These are phyloP conservation scores for Melampsora americana DNA, from an alignment of 1,284 basidiomycete genomes.

Conservation along the genomic window DNA sequence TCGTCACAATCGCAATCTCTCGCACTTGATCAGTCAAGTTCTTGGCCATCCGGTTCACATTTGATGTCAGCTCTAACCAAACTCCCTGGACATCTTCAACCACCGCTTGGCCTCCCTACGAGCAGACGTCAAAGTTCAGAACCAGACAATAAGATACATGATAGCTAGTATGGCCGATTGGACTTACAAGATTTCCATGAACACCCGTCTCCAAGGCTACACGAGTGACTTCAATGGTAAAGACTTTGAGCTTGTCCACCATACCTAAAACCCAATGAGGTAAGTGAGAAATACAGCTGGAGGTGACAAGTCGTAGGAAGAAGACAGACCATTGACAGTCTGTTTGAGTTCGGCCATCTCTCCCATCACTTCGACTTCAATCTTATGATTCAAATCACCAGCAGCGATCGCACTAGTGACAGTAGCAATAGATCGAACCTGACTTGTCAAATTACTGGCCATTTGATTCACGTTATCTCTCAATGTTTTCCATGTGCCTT, in stretches of 20 bases:
- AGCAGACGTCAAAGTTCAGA: not conserved
- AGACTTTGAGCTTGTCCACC: constrained; percentile 78
- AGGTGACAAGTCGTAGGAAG: not conserved
- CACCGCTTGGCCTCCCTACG: constrained; percentile 53
- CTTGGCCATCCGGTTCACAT: constrained; percentile 54
- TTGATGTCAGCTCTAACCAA: constrained; percentile 54
- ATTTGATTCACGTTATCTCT: constrained; percentile 55
- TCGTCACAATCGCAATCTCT: constrained; percentile 83
- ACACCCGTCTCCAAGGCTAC: constrained; percentile 64
- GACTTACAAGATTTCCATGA: constrained; percentile 40
- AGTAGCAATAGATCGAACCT: constrained; percentile 89
- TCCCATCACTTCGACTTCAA: constrained; percentile 91
- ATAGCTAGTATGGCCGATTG: not conserved
- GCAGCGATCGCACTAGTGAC: constrained; percentile 97
- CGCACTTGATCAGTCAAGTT: constrained; percentile 91
- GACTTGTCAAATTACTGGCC: constrained; percentile 88
- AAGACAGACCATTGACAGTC: constrained; percentile 88
- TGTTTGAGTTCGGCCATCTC: constrained; percentile 97
- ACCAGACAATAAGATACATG: not conserved
- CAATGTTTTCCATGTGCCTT: constrained; percentile 55
- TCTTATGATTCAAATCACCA: constrained; percentile 91
- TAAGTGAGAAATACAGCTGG: not conserved
- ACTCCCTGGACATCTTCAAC: constrained; percentile 54
- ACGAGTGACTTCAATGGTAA: constrained; percentile 89
- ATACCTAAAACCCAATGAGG: constrained; percentile 43